Percentiles rank a stretch among this genome's conserved stretches.
Conservation (phyloP, 2,329 filamentous ascomycete species). For the Phialemonium atrogriseum region DNA sequence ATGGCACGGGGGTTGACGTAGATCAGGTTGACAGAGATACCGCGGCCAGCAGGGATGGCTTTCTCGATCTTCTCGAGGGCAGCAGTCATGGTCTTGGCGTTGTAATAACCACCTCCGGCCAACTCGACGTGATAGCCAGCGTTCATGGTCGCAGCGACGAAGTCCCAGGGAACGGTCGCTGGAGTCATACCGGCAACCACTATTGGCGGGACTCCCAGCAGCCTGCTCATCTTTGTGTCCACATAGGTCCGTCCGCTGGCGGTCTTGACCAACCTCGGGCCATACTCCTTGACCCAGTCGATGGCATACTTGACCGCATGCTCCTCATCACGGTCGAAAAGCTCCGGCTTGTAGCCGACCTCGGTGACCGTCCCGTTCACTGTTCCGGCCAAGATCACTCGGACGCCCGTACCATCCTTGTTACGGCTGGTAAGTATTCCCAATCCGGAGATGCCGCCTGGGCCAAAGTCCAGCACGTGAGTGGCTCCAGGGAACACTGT, state of each 20-base stretch:
- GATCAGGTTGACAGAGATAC: conserved; percentile 84
- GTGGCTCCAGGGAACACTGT: conserved; percentile 86
- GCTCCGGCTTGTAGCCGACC: conserved; percentile 94
- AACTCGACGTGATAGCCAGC: conserved; percentile 92
- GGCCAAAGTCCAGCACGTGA: conserved; percentile 93
- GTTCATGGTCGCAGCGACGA: conserved; percentile 87
- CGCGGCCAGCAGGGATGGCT: conserved; percentile 73
- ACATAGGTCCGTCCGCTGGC: conserved; percentile 85
- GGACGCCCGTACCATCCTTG: conserved; percentile 96
- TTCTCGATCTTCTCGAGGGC: conserved; percentile 80
- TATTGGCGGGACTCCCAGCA: conserved; percentile 76
- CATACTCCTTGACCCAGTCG: conserved; percentile 97
- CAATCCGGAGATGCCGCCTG: conserved; percentile 91
- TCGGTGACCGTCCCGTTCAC: conserved; percentile 84
- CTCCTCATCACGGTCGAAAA: conserved; percentile 94
- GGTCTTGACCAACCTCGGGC: conserved; percentile 84
- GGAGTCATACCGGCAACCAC: conserved; percentile 95
- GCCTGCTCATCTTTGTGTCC: conserved; percentile 90
- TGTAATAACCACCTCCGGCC: conserved; percentile 83
- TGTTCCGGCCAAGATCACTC: conserved; percentile 89
- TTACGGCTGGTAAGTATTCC: conserved; percentile 96
- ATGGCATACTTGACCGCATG: conserved; percentile 90
- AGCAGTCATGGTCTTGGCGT: conserved; percentile 71
- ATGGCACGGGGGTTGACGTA: conserved; percentile 86
- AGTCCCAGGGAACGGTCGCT: conserved; percentile 81